Conservation (phyloP, 306 rosid genomes). For the Cucurbita moschata region DNA sequence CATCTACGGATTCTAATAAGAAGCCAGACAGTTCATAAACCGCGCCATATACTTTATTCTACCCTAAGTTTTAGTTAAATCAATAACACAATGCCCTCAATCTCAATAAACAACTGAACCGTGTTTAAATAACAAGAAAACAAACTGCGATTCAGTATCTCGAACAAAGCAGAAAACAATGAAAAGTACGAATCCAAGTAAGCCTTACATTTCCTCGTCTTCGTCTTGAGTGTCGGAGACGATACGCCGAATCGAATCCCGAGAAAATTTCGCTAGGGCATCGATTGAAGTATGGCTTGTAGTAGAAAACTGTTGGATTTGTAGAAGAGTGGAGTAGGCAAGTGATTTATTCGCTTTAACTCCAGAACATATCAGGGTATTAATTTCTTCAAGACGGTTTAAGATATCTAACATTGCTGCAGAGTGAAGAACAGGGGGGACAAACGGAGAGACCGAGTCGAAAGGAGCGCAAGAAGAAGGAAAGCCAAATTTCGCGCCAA, state of each 20-base stretch:
- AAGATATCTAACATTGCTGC: constrained; percentile 29
- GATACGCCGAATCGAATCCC: constrained; percentile 13
- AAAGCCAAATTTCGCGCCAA: not conserved
- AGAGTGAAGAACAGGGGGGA: not conserved
- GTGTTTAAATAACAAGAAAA: not conserved
- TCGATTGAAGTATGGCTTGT: constrained; percentile 25
- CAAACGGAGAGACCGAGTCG: not conserved
- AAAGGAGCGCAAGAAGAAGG: not conserved
- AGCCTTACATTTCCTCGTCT: constrained; percentile 54
- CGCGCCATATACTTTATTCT: not conserved
- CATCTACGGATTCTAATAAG: not conserved
- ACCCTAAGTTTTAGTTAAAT: not conserved
- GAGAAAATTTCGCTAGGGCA: constrained; percentile 29
- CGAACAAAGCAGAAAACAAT: not conserved
- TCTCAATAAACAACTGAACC: not conserved
- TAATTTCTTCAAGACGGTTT: constrained; percentile 33
- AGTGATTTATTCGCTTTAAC: constrained; percentile 25
- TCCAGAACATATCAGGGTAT: constrained; percentile 25
- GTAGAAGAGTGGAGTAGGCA: constrained; percentile 50
- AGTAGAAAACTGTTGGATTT: constrained; percentile 44
- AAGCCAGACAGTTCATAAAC: not conserved
- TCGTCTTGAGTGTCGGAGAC: constrained; percentile 32
- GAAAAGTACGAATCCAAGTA: not conserved
- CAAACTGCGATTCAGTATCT: not conserved
- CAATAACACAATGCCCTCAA: not conserved